phyloP scores from a whole-genome alignment of 2,329 filamentous ascomycete genomes.

The Verticillium albo-atrum region DNA sequence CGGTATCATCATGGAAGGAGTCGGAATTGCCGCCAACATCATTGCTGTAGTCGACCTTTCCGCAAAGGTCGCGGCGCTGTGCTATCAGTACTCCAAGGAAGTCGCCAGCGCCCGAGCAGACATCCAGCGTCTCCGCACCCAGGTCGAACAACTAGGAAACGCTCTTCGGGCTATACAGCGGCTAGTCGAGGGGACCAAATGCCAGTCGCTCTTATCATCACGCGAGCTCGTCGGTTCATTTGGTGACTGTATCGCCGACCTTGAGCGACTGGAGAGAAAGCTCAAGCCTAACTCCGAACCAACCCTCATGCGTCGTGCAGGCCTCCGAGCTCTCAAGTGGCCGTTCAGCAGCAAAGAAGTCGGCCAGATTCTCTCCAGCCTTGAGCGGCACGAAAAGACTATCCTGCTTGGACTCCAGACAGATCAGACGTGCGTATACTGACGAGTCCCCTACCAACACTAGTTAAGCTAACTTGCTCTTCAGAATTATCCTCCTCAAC shows the following conservation, averaged over 20 bases:
- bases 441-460: background rate
- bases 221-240: slow-evolving; percentile 16
- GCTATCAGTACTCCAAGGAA: slow-evolving; percentile 27
- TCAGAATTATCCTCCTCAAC: background rate
- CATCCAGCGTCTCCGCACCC: slow-evolving; percentile 24
- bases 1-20: slow-evolving; percentile 16
- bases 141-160: slow-evolving; percentile 18
- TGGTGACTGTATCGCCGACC: slow-evolving; percentile 13
- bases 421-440: slow-evolving; percentile 21
- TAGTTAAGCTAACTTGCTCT: background rate
- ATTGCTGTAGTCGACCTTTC: slow-evolving; percentile 32
- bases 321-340: slow-evolving; percentile 31
- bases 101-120: slow-evolving; percentile 23
- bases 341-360: slow-evolving; percentile 30
- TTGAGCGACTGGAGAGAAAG: slow-evolving; percentile 17
- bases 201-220: slow-evolving; percentile 18
- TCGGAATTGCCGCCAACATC: slow-evolving; percentile 28
- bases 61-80: slow-evolving; percentile 26
- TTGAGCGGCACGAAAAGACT: slow-evolving; percentile 20
- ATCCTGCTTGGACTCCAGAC: slow-evolving; percentile 25
- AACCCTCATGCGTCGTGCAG: slow-evolving; percentile 24
- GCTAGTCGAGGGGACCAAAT: slow-evolving; percentile 19
- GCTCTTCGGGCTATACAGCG: slow-evolving; percentile 18
- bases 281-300: slow-evolving; percentile 16
- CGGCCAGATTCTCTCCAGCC: slow-evolving; percentile 17